Conservation (phyloP, 176 grass and related monocot species). For the Rhynchospora pubera region DNA sequence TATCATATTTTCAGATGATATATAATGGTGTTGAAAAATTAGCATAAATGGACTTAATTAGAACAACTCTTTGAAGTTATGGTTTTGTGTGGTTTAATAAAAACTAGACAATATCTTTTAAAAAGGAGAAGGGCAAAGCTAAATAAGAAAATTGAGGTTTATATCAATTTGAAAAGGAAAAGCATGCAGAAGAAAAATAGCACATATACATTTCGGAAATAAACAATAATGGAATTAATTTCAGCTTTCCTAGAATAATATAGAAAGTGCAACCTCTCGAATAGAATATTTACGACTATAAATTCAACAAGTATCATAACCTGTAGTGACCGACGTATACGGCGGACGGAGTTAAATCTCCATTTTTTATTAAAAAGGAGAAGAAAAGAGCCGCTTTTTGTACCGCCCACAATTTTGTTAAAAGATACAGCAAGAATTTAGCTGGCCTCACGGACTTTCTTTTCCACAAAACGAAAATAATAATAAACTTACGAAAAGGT, state of each 20-base stretch:
- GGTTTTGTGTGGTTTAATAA: neutral
- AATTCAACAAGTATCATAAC: neutral
- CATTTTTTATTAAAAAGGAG: neutral
- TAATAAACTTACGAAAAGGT: neutral
- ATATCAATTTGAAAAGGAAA: neutral
- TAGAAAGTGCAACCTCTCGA: neutral
- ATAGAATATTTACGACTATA: neutral
- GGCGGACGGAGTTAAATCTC: no score
- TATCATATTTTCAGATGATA: no score
- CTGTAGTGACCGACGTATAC: no score
- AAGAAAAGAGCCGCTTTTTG: neutral
- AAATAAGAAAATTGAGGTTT: neutral
- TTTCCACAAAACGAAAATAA: neutral
- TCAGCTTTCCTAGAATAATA: no score
- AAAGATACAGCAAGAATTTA: slow-evolving; percentile 25
- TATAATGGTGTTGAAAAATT: no score
- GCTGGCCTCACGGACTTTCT: slow-evolving; percentile 20
- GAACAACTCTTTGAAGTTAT: no score
- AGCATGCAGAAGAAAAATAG: neutral
- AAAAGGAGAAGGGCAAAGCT: neutral
- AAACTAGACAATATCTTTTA: neutral
- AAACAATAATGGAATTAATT: neutral
- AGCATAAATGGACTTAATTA: no score
- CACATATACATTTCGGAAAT: neutral
- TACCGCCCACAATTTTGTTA: slow-evolving; percentile 10